phyloP scores from a whole-genome alignment of 2,329 filamentous ascomycete genomes.

The Mycosphaerella sp. region DNA sequence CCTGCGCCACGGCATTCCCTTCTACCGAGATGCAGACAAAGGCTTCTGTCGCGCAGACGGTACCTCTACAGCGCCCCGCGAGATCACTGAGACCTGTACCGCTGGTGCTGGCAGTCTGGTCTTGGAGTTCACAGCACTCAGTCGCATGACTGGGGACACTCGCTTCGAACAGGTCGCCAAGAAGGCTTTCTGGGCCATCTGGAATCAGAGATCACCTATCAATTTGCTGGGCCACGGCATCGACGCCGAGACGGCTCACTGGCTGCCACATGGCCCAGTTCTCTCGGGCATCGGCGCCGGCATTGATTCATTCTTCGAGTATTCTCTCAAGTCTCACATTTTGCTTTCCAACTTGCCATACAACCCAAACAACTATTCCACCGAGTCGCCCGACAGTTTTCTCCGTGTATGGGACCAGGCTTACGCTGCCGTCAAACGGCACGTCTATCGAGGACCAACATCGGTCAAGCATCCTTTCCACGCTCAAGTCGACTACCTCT shows the following conservation, averaged over 20 bases:
- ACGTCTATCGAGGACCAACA: constrained; percentile 68
- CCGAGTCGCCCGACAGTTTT: constrained; percentile 65
- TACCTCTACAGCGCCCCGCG: constrained; percentile 46
- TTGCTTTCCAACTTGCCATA: constrained; percentile 66
- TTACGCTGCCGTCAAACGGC: constrained; percentile 79
- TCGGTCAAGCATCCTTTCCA: constrained; percentile 84
- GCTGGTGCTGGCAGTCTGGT: constrained; percentile 94
- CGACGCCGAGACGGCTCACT: constrained; percentile 82
- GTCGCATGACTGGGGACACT: constrained; percentile 74
- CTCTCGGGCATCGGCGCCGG: constrained; percentile 94
- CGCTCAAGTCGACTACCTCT: constrained; percentile 80
- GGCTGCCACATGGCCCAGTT: constrained; percentile 60
- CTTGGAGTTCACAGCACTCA: constrained; percentile 86
- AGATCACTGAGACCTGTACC: constrained; percentile 94
- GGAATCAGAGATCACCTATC: constrained; percentile 76
- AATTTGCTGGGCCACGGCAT: constrained; percentile 87
- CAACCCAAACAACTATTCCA: constrained; percentile 51
- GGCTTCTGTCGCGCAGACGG: constrained; percentile 41
- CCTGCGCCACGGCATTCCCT: constrained; percentile 81
- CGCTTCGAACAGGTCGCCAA: constrained; percentile 90
- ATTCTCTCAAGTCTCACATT: constrained; percentile 90
- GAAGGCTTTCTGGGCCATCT: constrained; percentile 95
- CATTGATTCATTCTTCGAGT: constrained; percentile 98
- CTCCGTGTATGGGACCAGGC: constrained; percentile 77
- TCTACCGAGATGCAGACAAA: constrained; percentile 59